phyloP scores from a whole-genome alignment of 352 stramenopile genomes.

The Achlya hypogyna region DNA sequence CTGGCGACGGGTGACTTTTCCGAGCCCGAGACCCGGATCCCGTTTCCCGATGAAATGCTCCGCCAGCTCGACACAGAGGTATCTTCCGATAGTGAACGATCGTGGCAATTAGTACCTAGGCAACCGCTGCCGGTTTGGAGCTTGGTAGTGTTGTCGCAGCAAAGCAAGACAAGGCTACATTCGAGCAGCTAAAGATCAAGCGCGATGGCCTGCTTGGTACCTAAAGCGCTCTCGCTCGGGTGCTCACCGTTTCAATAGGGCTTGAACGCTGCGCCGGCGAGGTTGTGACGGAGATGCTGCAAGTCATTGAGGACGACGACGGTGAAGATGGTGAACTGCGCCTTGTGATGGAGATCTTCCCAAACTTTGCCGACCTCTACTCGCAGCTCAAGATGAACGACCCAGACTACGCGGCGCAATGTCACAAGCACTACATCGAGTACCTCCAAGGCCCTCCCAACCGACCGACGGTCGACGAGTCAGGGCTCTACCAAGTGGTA shows the following conservation, averaged over 20 bases:
- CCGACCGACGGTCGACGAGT: conserved; percentile 57
- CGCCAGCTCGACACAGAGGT: conserved; percentile 63
- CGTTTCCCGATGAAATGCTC: conserved; percentile 77
- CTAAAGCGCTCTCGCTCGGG: too few relatives aligned
- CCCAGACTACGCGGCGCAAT: conserved; percentile 73
- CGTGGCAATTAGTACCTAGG: conserved; percentile 25
- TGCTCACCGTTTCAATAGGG: conserved; percentile 25
- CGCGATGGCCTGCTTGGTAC: conserved; percentile 68
- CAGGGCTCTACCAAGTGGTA: conserved; percentile 62
- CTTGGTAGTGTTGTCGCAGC: conserved; percentile 61
- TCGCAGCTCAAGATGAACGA: conserved; percentile 72
- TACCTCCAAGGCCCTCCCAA: conserved; percentile 82
- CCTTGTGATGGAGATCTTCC: conserved; percentile 77
- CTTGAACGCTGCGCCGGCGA: conserved; percentile 80
- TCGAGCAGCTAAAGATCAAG: conserved; percentile 75
- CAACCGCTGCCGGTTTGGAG: conserved; percentile 46
- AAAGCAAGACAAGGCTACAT: conserved; percentile 66
- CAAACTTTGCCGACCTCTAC: conserved; percentile 83
- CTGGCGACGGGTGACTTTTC: conserved; percentile 82
- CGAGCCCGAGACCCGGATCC: conserved; percentile 79
- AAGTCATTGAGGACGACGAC: conserved; percentile 73
- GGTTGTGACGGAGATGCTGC: conserved; percentile 77
- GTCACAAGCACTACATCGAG: conserved; percentile 75
- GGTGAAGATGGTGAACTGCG: conserved; percentile 69
- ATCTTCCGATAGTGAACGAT: conserved; percentile 16